phyloP scores from a whole-genome alignment of 2,329 filamentous ascomycete genomes.

The Fusarium sp. region DNA sequence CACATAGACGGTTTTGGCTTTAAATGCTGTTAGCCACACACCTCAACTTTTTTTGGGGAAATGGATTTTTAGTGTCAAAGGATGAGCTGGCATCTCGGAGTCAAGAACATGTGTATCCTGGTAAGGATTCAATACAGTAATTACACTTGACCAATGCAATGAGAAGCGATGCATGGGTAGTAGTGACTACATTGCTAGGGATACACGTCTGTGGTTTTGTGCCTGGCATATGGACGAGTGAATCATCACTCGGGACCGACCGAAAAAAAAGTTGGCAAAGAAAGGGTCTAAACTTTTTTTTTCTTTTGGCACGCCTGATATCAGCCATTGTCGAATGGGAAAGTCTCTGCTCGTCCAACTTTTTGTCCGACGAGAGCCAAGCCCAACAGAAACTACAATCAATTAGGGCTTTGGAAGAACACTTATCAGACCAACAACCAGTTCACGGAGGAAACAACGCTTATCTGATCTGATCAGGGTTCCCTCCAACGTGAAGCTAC shows the following conservation, averaged over 20 bases:
- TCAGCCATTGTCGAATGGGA: constrained; percentile 36
- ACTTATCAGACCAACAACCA: constrained; percentile 11
- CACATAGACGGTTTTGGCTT: constrained; percentile 35
- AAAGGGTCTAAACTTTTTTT: constrained; percentile 27
- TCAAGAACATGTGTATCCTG: constrained; percentile 6
- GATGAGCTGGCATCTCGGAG: constrained; percentile 13
- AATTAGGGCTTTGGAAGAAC: constrained; percentile 7
- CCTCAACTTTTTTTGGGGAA: constrained; percentile 19
- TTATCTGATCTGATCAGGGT: constrained; percentile 37
- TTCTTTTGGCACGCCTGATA: constrained; percentile 4
- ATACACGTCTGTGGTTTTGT: background rate
- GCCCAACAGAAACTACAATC: constrained; percentile 10
- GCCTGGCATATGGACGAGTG: background rate
- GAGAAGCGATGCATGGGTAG: background rate
- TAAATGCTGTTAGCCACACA: constrained; percentile 30
- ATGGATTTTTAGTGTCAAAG: constrained; percentile 15
- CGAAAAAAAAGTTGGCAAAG: constrained; percentile 31
- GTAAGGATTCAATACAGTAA: background rate
- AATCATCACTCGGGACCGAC: constrained; percentile 6
- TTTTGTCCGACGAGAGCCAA: constrained; percentile 16
- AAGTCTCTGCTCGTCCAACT: constrained; percentile 8
- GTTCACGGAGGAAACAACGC: constrained; percentile 14
- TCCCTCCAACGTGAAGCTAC: constrained; percentile 25
- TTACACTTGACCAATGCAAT: background rate
- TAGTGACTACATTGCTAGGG: background rate